Conservation (phyloP, 345 rosid genomes). For the Angophora floribunda region DNA sequence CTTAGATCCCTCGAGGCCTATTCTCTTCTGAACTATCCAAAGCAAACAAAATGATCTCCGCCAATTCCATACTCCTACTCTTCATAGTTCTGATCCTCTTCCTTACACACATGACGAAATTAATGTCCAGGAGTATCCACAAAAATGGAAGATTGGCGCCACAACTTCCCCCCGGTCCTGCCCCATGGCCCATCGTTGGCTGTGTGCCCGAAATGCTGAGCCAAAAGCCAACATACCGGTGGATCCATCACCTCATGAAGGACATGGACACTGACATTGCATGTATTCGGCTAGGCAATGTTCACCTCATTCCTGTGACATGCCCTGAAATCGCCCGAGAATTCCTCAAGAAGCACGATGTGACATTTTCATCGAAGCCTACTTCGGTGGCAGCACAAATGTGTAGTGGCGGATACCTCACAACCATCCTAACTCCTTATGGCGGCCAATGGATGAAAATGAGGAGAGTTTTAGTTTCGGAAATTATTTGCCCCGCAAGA, state of each 20-base stretch:
- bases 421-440: background rate
- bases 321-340: constrained; percentile 7
- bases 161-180: constrained; percentile 1
- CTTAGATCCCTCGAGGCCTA: no score
- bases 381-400: background rate
- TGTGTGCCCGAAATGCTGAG: constrained; percentile 7
- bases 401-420: constrained; percentile 6
- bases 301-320: background rate
- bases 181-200: constrained; percentile 33
- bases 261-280: constrained; percentile 16
- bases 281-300: constrained; percentile 22
- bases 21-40: background rate
- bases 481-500: background rate
- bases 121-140: background rate
- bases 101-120: background rate
- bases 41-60: background rate
- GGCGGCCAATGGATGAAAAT: constrained; percentile 5
- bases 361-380: constrained; percentile 3
- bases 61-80: background rate
- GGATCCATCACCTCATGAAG: constrained; percentile 13
- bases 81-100: background rate
- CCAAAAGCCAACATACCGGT: constrained; percentile 10
- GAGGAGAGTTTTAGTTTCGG: constrained; percentile 7
- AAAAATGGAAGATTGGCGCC: background rate
- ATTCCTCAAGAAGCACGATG: constrained; percentile 9